Evolutionary conservation across 768 basidiomycete genomes (phyloP).

Genomic region (Termitomyces bulborhizus): DNA sequence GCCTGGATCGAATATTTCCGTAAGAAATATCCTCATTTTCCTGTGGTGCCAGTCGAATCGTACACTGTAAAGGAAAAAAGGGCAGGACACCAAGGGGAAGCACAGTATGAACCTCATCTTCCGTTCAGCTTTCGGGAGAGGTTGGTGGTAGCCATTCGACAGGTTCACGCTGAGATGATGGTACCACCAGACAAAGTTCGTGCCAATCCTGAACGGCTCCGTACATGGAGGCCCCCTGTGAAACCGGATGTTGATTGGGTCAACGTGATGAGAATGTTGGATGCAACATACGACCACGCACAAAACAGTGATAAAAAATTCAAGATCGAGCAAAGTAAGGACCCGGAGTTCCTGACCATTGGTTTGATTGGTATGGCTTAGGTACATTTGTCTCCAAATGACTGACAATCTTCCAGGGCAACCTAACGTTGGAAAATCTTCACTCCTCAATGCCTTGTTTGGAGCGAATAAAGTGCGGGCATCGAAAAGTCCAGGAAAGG

Average conservation of each 20-base stretch:
- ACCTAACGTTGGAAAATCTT: slow-evolving; percentile 95
- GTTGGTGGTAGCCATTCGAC: slow-evolving; percentile 59
- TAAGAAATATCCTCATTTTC: slow-evolving; percentile 43
- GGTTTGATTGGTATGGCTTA: slow-evolving; percentile 63
- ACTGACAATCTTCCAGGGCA: slow-evolving; percentile 49
- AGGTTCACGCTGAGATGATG: slow-evolving; percentile 61
- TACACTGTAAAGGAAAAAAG: slow-evolving; percentile 50
- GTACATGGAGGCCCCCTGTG: slow-evolving; percentile 61
- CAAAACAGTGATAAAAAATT: slow-evolving; percentile 21
- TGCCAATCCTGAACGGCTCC: slow-evolving; percentile 40
- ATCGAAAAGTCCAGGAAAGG: slow-evolving; percentile 85
- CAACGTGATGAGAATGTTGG: slow-evolving; percentile 39
- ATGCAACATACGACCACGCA: slow-evolving; percentile 31
- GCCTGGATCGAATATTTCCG: slow-evolving; percentile 63
- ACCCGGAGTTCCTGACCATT: slow-evolving; percentile 64
- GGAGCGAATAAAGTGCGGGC: slow-evolving; percentile 73
- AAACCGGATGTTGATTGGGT: slow-evolving; percentile 73
- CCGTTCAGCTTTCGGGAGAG: slow-evolving; percentile 57
- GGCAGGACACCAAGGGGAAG: slow-evolving; percentile 38
- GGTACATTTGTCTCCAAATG: not conserved
- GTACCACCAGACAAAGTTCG: slow-evolving; percentile 58
- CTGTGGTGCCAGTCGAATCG: slow-evolving; percentile 71
- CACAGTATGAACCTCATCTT: slow-evolving; percentile 57
- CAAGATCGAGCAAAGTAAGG: slow-evolving; percentile 21
- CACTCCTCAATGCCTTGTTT: slow-evolving; percentile 87